Percentiles rank a stretch among this genome's conserved stretches.
Evolutionary conservation across 116 monocot species (phyloP).

Genomic region (Cymodocea nodosa): DNA sequence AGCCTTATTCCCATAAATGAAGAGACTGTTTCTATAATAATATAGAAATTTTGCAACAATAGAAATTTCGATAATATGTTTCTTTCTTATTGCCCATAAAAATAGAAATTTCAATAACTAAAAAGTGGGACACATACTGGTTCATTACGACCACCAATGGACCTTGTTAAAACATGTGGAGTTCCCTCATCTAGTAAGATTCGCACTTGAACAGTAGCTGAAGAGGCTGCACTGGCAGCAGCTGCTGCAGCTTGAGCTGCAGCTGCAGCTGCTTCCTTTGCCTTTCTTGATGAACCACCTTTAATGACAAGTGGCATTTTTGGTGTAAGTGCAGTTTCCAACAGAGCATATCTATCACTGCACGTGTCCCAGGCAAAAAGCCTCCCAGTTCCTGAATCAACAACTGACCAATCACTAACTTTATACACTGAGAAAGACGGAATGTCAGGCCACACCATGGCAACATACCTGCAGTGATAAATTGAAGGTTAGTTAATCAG

Average conservation of each 20-base stretch:
- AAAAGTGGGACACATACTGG: slow-evolving; percentile 34
- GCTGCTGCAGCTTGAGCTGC: slow-evolving; percentile 92
- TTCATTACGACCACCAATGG: slow-evolving; percentile 92
- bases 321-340: slow-evolving; percentile 78
- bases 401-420: slow-evolving; percentile 89
- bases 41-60: too few relatives aligned
- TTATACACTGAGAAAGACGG: slow-evolving; percentile 89
- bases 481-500: neutral
- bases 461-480: slow-evolving; percentile 64
- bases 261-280: slow-evolving; percentile 92
- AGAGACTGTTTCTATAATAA: too few relatives aligned
- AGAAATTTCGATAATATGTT: too few relatives aligned
- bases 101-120: neutral
- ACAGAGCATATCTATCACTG: slow-evolving; percentile 90
- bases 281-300: slow-evolving; percentile 91
- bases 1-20: too few relatives aligned
- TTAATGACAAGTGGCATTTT: slow-evolving; percentile 69
- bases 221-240: slow-evolving; percentile 89
- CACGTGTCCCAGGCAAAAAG: slow-evolving; percentile 99
- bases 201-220: slow-evolving; percentile 95
- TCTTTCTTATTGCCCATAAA: neutral
- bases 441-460: slow-evolving; percentile 97
- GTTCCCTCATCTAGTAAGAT: slow-evolving; percentile 97
- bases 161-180: slow-evolving; percentile 82
- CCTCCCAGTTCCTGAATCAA: slow-evolving; percentile 92